Evolutionary conservation across 2,329 filamentous ascomycete species (phyloP).

Genomic region (Myotisia sp.): DNA sequence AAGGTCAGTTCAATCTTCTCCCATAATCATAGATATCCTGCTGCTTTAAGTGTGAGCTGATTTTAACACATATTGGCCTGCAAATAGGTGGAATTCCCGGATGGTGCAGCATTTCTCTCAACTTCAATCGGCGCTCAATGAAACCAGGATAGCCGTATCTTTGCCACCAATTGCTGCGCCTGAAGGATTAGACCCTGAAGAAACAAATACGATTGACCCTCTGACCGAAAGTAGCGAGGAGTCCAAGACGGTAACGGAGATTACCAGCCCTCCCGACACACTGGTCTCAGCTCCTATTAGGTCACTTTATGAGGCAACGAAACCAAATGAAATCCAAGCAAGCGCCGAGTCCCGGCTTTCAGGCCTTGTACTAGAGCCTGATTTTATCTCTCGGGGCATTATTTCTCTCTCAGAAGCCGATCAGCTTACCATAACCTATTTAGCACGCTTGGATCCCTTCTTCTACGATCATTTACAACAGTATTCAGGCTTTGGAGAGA

Average conservation of each 20-base stretch:
- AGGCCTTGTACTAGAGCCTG: slow-evolving; percentile 31
- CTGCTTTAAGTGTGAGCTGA: neutral
- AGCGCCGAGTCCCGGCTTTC: slow-evolving; percentile 21
- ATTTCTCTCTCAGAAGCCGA: slow-evolving; percentile 29
- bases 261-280: slow-evolving; percentile 13
- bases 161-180: slow-evolving; percentile 3
- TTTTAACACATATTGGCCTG: neutral
- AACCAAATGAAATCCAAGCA: slow-evolving; percentile 26
- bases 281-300: slow-evolving; percentile 33
- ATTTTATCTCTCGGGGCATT: slow-evolving; percentile 31
- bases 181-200: slow-evolving; percentile 2
- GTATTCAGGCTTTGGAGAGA: slow-evolving; percentile 7
- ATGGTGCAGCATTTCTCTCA: slow-evolving; percentile 7
- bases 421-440: slow-evolving; percentile 26
- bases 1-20: slow-evolving; percentile 3
- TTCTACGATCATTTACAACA: slow-evolving; percentile 21
- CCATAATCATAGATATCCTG: neutral
- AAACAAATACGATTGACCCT: slow-evolving; percentile 2
- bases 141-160: slow-evolving; percentile 8
- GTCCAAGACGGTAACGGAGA: slow-evolving; percentile 3
- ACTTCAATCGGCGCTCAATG: slow-evolving; percentile 9
- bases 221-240: slow-evolving; percentile 6
- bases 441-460: slow-evolving; percentile 31
- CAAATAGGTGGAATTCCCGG: slow-evolving; percentile 9
- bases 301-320: slow-evolving; percentile 37